Conservation (phyloP, 306 rosid species). For the cucumber (Cucumis sativus) region DNA sequence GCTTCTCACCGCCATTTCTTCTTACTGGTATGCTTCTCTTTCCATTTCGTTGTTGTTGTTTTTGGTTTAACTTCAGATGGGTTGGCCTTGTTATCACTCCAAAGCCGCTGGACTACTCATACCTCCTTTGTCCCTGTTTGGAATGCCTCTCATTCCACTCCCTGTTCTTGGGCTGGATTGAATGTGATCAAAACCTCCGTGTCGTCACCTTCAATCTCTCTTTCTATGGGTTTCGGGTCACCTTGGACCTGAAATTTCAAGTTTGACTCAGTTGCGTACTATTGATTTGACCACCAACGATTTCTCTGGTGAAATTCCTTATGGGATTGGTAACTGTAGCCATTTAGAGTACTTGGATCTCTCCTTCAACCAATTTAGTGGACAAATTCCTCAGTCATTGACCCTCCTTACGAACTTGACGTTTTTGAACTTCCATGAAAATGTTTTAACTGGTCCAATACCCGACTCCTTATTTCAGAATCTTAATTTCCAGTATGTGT, state of each 20-base stretch:
- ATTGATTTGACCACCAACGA: constrained; percentile 21
- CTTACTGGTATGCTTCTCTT: constrained; percentile 20
- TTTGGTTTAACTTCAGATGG: constrained; percentile 55
- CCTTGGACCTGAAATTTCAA: constrained; percentile 41
- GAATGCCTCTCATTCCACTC: constrained; percentile 47
- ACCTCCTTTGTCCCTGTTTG: constrained; percentile 40
- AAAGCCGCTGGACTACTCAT: constrained; percentile 30
- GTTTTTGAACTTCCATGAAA: constrained; percentile 17
- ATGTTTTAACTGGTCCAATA: constrained; percentile 22
- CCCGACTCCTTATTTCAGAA: background rate
- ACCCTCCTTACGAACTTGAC: constrained; percentile 17
- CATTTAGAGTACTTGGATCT: constrained; percentile 32
- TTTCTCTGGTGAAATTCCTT: constrained; percentile 35
- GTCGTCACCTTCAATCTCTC: constrained; percentile 46
- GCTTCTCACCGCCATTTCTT: constrained; percentile 14
- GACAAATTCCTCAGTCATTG: constrained; percentile 38
- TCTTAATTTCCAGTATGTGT: constrained; percentile 14
- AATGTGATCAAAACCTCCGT: constrained; percentile 28
- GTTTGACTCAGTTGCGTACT: constrained; percentile 26
- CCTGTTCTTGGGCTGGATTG: constrained; percentile 65
- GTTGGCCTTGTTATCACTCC: constrained; percentile 34
- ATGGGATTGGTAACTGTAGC: constrained; percentile 30
- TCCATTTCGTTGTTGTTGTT: constrained; percentile 8
- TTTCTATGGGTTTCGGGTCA: constrained; percentile 29
- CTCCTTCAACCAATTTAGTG: constrained; percentile 23